These are phyloP conservation scores for Tillandsia fasciculata DNA, from an alignment of 176 grass and related monocot genomes.

Conservation along the genomic window DNA sequence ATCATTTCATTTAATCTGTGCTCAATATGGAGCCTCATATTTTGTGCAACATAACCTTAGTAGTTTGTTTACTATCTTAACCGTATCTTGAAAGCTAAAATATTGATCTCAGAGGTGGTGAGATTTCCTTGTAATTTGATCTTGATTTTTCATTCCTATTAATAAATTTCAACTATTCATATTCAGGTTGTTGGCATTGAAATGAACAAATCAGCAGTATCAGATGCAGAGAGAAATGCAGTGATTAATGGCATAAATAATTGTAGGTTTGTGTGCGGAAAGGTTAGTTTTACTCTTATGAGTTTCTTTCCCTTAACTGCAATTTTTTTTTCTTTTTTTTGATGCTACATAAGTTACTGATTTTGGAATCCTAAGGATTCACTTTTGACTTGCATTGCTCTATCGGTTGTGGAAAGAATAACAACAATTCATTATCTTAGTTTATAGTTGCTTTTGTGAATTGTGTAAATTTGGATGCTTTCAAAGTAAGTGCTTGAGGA, in stretches of 20 bases:
- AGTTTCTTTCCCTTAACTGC: not conserved
- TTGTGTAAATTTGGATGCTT: not conserved
- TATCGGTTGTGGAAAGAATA: too few relatives aligned
- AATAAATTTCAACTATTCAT: slow-evolving; percentile 10
- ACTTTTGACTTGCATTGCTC: too few relatives aligned
- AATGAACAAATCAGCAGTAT: slow-evolving; percentile 94
- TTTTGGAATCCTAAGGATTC: too few relatives aligned
- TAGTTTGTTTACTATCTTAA: too few relatives aligned
- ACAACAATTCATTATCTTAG: too few relatives aligned
- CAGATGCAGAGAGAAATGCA: slow-evolving; percentile 85
- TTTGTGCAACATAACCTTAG: too few relatives aligned
- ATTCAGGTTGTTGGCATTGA: slow-evolving; percentile 93
- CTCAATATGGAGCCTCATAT: too few relatives aligned
- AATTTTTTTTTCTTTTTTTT: not conserved
- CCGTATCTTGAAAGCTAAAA: too few relatives aligned
- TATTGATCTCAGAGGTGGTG: not conserved
- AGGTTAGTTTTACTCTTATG: slow-evolving; percentile 39
- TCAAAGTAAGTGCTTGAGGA: too few relatives aligned
- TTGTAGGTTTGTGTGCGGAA: slow-evolving; percentile 75
- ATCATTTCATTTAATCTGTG: too few relatives aligned
- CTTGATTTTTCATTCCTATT: slow-evolving; percentile 17
- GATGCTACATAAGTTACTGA: not conserved
- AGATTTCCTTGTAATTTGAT: slow-evolving; percentile 2
- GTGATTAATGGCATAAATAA: slow-evolving; percentile 69
- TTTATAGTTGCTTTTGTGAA: too few relatives aligned